Conservation (phyloP, 352 stramenopile species). For the Phytophthora sansomeana region DNA sequence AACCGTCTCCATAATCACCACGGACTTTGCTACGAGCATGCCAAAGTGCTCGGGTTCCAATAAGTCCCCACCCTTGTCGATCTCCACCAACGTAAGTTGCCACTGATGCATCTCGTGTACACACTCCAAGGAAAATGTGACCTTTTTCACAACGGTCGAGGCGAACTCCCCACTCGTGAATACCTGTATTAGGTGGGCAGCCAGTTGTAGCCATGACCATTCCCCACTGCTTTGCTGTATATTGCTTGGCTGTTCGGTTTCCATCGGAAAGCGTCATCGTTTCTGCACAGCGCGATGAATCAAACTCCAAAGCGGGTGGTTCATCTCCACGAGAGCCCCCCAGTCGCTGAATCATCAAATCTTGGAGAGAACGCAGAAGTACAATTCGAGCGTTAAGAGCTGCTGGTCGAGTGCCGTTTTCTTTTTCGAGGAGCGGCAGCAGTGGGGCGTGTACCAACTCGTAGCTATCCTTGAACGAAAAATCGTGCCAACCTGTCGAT, state of each 20-base stretch:
- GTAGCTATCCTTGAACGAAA: slow-evolving; percentile 71
- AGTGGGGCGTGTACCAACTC: slow-evolving; percentile 73
- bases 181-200: slow-evolving; percentile 84
- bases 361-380: slow-evolving; percentile 83
- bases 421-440: slow-evolving; percentile 67
- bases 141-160: slow-evolving; percentile 91
- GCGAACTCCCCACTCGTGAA: slow-evolving; percentile 89
- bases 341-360: slow-evolving; percentile 86
- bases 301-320: slow-evolving; percentile 84
- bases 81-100: slow-evolving; percentile 91
- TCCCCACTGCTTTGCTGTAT: slow-evolving; percentile 92
- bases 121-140: slow-evolving; percentile 91
- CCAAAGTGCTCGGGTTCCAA: slow-evolving; percentile 89
- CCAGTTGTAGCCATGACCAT: slow-evolving; percentile 91
- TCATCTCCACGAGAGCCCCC: slow-evolving; percentile 77
- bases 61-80: slow-evolving; percentile 89
- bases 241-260: slow-evolving; percentile 88
- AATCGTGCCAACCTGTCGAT: slow-evolving; percentile 55
- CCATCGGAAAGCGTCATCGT: slow-evolving; percentile 89
- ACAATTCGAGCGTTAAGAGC: slow-evolving; percentile 61
- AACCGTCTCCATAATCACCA: slow-evolving; percentile 89
- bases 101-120: slow-evolving; percentile 85
- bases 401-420: slow-evolving; percentile 18
- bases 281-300: slow-evolving; percentile 86
- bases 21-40: slow-evolving; percentile 91